A percentile compares a stretch with the other conserved stretches of the same genome.
Conservation (phyloP, 2,329 filamentous ascomycete genomes). For the Diaporthe citri region DNA sequence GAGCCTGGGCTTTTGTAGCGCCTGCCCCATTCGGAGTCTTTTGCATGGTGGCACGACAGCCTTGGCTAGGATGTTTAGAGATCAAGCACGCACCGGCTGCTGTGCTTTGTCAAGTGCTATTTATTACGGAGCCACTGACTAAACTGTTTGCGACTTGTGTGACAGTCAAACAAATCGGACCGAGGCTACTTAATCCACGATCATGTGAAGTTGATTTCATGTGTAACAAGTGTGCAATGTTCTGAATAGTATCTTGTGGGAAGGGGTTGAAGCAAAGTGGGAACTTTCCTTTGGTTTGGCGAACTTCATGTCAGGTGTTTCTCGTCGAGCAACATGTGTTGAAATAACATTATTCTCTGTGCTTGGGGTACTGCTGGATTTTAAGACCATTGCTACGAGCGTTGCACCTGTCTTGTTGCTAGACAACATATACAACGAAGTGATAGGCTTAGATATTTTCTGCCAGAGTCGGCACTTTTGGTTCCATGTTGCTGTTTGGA, state of each 20-base stretch:
- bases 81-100: neutral
- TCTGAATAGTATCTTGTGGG: neutral
- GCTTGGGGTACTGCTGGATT: neutral
- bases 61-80: neutral
- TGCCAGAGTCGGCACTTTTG: neutral
- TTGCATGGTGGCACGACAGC: neutral
- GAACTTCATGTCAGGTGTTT: too few species aligned
- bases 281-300: too few species aligned
- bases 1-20: neutral
- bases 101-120: neutral
- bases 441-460: neutral
- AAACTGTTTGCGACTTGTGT: neutral
- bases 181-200: neutral
- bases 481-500: neutral
- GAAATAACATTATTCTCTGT: too few species aligned
- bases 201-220: conserved; percentile 1
- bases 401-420: neutral
- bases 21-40: conserved; percentile 1
- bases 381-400: neutral
- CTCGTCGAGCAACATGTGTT: too few species aligned
- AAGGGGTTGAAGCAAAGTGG: neutral
- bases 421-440: neutral
- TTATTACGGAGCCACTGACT: conserved; percentile 1
- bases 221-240: neutral
- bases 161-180: neutral